Conservation (phyloP, 2,329 filamentous ascomycete genomes). For the Remersonia thermophila region DNA sequence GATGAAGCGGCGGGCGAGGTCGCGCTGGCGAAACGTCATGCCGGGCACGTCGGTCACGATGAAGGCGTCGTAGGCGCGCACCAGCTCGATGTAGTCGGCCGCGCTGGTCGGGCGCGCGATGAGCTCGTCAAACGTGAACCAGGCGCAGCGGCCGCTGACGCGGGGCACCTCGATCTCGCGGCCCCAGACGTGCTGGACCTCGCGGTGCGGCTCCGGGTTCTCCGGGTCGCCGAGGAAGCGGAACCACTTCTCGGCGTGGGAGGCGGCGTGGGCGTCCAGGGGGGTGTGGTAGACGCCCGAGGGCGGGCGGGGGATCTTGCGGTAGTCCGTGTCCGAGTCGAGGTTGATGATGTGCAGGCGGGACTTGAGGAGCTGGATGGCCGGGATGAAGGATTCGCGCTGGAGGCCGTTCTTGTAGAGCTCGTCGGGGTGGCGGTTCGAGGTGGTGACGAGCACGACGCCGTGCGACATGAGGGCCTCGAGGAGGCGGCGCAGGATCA, state of each 20-base stretch:
- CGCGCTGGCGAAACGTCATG: constrained; percentile 77
- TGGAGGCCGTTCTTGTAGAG: constrained; percentile 98
- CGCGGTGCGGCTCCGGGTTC: constrained; percentile 59
- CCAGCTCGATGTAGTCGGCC: constrained; percentile 88
- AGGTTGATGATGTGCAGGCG: constrained; percentile 84
- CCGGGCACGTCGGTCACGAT: constrained; percentile 82
- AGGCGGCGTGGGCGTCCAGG: constrained; percentile 61
- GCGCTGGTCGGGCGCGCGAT: constrained; percentile 82
- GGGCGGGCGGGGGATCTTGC: constrained; percentile 85
- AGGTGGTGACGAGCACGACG: constrained; percentile 92
- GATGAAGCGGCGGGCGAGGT: constrained; percentile 86
- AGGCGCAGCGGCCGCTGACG: constrained; percentile 77
- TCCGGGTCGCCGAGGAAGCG: constrained; percentile 79
- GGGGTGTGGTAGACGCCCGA: constrained; percentile 91
- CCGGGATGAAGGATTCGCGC: constrained; percentile 86
- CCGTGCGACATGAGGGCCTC: constrained; percentile 91
- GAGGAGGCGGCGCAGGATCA: constrained; percentile 82
- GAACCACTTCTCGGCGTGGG: constrained; percentile 92
- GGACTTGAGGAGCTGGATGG: constrained; percentile 80
- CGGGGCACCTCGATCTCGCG: constrained; percentile 76
- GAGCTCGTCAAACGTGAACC: constrained; percentile 86
- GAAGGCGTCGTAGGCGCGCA: constrained; percentile 82
- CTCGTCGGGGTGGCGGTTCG: constrained; percentile 90
- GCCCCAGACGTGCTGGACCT: constrained; percentile 82
- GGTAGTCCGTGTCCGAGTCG: constrained; percentile 90